Evolutionary conservation across 345 rosid species (phyloP).

Genomic region (Corchorus capsularis): DNA sequence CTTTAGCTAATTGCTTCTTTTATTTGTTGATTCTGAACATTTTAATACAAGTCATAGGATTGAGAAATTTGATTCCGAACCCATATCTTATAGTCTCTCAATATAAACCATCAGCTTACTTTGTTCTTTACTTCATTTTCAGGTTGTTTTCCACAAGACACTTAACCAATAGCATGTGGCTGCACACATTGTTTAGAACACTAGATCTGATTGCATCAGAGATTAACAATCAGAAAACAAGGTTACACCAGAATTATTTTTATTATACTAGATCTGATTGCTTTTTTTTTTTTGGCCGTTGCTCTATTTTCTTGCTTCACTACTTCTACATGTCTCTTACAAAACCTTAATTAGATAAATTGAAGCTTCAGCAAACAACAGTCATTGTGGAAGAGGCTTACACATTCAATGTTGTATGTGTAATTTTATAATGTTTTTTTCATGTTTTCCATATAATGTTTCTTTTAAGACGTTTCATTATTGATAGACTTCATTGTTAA

Average conservation of each 20-base stretch:
- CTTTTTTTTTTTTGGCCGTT: too few species aligned
- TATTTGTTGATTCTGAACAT: neutral
- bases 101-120: constrained; percentile 17
- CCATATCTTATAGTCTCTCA: neutral
- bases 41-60: neutral
- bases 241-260: neutral
- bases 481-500: neutral
- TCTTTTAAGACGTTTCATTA: too few species aligned
- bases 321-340: too few species aligned
- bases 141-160: constrained; percentile 82
- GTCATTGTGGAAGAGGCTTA: too few species aligned
- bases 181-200: neutral
- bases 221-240: neutral
- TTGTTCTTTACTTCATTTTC: constrained; percentile 29
- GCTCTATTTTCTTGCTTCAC: too few species aligned
- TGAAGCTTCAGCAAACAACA: neutral
- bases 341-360: too few species aligned
- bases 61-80: neutral
- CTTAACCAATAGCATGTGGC: constrained; percentile 38
- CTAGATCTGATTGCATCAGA: neutral
- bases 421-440: neutral
- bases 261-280: too few species aligned
- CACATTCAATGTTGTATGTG: too few species aligned
- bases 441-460: neutral
- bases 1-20: constrained; percentile 1